These are phyloP conservation scores for Mycena maculata DNA, from an alignment of 768 basidiomycete species.

Conservation along the genomic window DNA sequence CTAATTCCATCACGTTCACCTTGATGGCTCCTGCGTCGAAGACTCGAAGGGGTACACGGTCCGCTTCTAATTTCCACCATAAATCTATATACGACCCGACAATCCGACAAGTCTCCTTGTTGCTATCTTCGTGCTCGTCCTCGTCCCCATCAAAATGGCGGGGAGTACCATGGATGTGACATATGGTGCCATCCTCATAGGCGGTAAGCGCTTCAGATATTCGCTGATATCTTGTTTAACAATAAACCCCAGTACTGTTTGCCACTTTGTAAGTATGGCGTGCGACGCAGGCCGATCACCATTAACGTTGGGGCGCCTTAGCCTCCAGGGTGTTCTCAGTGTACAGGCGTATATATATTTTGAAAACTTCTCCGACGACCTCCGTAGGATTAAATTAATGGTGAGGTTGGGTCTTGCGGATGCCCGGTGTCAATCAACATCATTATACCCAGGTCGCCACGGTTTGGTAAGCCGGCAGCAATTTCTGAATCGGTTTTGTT, in stretches of 20 bases:
- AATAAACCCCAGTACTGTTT: conserved; percentile 29
- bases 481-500: background rate
- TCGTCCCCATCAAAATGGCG: background rate
- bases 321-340: conserved; percentile 38
- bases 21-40: too few relatives aligned
- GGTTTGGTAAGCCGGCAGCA: conserved; percentile 6
- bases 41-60: background rate
- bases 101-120: too few relatives aligned
- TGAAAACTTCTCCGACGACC: conserved; percentile 33
- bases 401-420: conserved; percentile 14
- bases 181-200: conserved; percentile 23
- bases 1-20: too few relatives aligned
- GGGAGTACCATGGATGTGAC: conserved; percentile 5
- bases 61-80: conserved; percentile 7
- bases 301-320: background rate
- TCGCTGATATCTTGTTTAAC: background rate
- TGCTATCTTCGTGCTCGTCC: too few relatives aligned
- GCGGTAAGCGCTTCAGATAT: conserved; percentile 20
- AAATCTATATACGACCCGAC: background rate
- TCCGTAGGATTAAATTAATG: conserved; percentile 24
- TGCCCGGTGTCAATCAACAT: too few relatives aligned
- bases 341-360: conserved; percentile 38
- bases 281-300: background rate
- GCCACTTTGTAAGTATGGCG: conserved; percentile 32
- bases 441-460: conserved; percentile 9